Base-by-base conservation (phyloP, 257 asterid species). In the Lycium barbarum region DNA sequence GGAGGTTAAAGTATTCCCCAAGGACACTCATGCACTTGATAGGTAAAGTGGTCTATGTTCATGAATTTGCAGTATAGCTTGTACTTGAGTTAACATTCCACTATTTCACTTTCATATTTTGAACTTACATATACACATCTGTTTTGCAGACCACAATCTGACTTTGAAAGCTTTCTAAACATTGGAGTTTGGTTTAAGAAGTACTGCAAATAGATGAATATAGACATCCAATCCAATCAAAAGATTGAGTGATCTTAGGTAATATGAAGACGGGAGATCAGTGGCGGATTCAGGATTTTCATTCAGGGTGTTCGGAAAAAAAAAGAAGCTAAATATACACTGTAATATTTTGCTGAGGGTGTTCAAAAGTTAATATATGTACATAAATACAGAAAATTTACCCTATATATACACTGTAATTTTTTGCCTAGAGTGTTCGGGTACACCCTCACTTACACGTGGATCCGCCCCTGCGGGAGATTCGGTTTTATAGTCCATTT, bases 101-200 rank as follows among this genome's bases (percentile, higher is more conserved):
- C 74, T 13, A 47, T 67, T 35, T 67, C 22, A 49, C 61, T 74
- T 12, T 12, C 4, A 13, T 22, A 9, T 76, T 76, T n/a, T 49
- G 14, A 49, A 76, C 13, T 83, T 54, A 12, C 26, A 6, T 33
- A 20, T 58, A 49, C 80, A 13, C 84, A 13, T 36, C 65, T 76
- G 2, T 76, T 63, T 81, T 91, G 91, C 97, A 93, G 99, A 81
- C 99, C 99, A 0, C 98, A 90, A 61, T 93, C 98, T 4, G 98
- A 96, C 84, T 94, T 92, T 9, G 99, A 95, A 84, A 93, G 99
- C 96, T 96, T 88, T 88, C 92, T 96, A 38, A 91, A 94, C 22
- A 91, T 93, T 15, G 99, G 96, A 51, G 88, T 93, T 47, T 95
- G 99, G 99, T 93, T 96, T 92, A 94, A 87, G 86, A 95, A 95